Base-by-base conservation (phyloP, 768 basidiomycete species). In the Mycena rebaudengoi region DNA sequence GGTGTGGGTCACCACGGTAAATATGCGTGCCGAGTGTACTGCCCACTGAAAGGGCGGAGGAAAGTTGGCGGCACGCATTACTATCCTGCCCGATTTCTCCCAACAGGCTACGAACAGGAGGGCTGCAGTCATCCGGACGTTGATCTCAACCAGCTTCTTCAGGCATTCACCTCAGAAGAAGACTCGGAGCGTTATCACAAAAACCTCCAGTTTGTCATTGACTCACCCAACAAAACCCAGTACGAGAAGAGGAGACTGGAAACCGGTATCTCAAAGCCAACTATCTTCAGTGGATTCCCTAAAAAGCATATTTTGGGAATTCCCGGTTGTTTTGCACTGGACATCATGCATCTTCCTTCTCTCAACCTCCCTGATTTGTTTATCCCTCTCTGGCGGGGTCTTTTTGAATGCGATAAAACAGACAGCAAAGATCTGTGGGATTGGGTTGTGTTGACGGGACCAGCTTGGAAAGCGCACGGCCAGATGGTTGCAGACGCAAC, bases 311-410 rank as follows among this genome's bases (percentile, higher is more conserved):
- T 49, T 0, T 64, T 77, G 20, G 62, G 67, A 1, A 16, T 54
- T 12, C 60, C 60, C 0, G 26, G 12, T 6, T 32, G 26, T 10
- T 62, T 62, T 16, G 32, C 8, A 1, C 30, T 54, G 11, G 52
- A 62, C n/a, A 46, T 46, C 18, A 82, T 83, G 80, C 82, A 84
- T 64, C 62, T 70, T 1, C 69, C 78, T 1, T 59, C 64, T 10
- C 66, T 85, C 10, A 85, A 84, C 65, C 23, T 82, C 2, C 49
- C 75, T 1, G 81, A 83, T 40, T 71, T 81, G 11, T 30, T 77
- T 2, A 51, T 79, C 26, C 52, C 60, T 0, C 68, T 78, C 1
- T 80, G 78, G 79, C 71, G 72, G 0, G 76, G 77, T 0, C 55
- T 55, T 14, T 63, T 74, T 13, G 63, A 72, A 54, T 67, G 67